These are phyloP conservation scores for Verbascum thapsus DNA, from an alignment of 257 asterid species.

Conservation along the genomic window DNA sequence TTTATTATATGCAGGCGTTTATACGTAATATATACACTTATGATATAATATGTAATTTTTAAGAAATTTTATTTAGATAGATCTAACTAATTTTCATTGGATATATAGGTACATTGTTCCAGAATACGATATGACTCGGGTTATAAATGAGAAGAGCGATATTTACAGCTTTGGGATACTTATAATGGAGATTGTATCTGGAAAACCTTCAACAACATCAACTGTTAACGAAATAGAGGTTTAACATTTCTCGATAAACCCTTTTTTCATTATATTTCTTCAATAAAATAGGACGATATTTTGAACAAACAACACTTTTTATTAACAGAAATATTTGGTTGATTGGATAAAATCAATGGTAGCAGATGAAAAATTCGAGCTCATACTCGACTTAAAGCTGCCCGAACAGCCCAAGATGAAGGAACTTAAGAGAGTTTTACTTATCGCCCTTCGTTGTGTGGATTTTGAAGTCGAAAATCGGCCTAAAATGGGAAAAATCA, in stretches of 20 bases:
- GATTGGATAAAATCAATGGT: slow-evolving; percentile 57
- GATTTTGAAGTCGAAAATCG: slow-evolving; percentile 49
- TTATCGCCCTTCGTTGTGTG: slow-evolving; percentile 56
- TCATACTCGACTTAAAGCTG: slow-evolving; percentile 48
- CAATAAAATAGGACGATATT: not conserved
- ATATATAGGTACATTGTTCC: no score
- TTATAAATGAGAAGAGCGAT: slow-evolving; percentile 46
- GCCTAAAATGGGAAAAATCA: slow-evolving; percentile 54
- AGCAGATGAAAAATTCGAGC: slow-evolving; percentile 29
- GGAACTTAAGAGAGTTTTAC: slow-evolving; percentile 50
- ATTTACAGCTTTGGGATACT: slow-evolving; percentile 64
- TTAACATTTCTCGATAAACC: no score
- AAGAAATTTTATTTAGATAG: no score
- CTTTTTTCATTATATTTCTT: not conserved
- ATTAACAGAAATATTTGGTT: slow-evolving; percentile 52
- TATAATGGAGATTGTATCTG: slow-evolving; percentile 62
- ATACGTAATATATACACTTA: no score
- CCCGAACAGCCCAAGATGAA: slow-evolving; percentile 35
- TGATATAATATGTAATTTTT: no score
- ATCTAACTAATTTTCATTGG: no score
- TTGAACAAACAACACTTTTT: not conserved
- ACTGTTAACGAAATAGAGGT: no score
- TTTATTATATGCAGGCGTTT: no score
- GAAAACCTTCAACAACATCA: slow-evolving; percentile 38
- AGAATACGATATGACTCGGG: slow-evolving; percentile 12